Evolutionary conservation across 345 rosid species (phyloP).

Genomic region (Salix brachista): DNA sequence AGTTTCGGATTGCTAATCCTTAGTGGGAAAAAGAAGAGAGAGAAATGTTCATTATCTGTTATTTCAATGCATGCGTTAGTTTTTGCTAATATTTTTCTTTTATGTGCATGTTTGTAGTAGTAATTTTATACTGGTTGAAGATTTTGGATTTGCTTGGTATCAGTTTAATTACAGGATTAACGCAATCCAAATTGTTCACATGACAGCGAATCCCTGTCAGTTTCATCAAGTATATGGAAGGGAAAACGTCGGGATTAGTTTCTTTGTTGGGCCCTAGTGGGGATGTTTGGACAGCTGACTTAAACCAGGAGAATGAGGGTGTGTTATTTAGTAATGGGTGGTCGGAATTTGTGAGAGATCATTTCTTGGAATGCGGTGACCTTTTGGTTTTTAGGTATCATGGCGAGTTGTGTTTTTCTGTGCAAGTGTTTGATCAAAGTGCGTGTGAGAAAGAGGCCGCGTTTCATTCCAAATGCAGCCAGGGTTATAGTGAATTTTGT

Average conservation of each 20-base stretch:
- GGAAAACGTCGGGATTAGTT: constrained; percentile 33
- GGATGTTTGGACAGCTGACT: constrained; percentile 40
- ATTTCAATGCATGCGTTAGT: too few species aligned
- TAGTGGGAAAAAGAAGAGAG: too few species aligned
- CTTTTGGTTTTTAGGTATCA: constrained; percentile 53
- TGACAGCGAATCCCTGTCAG: constrained; percentile 46
- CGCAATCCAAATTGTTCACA: neutral
- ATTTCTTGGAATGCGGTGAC: constrained; percentile 47
- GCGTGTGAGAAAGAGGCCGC: constrained; percentile 55
- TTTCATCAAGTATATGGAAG: constrained; percentile 41
- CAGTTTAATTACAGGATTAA: neutral
- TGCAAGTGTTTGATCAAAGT: constrained; percentile 51
- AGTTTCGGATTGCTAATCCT: too few species aligned
- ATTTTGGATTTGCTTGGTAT: neutral
- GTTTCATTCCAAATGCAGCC: constrained; percentile 40
- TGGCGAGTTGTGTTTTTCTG: constrained; percentile 46
- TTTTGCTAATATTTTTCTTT: neutral
- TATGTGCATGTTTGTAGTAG: neutral
- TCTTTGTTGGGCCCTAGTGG: constrained; percentile 54
- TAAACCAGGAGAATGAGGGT: constrained; percentile 28
- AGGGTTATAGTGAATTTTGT: constrained; percentile 19
- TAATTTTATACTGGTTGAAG: neutral
- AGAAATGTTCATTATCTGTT: too few species aligned
- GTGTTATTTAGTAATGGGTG: constrained; percentile 43
- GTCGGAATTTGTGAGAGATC: constrained; percentile 45